Evolutionary conservation across 2,329 filamentous ascomycete genomes (phyloP).

Genomic region (Ophiostoma sp.): DNA sequence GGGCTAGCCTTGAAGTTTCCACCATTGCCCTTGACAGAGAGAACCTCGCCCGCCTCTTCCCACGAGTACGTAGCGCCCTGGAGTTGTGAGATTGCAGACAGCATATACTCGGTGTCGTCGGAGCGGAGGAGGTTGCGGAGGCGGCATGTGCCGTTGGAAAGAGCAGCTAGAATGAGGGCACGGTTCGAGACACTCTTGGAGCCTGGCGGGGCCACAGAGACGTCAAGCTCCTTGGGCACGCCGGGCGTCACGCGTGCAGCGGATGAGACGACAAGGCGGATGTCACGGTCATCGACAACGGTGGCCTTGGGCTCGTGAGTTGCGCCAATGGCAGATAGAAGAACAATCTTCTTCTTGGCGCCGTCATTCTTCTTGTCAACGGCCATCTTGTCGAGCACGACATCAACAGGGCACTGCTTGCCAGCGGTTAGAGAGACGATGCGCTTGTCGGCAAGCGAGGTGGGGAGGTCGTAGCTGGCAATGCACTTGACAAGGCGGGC

Average conservation of each 20-base stretch:
- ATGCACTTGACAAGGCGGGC: constrained; percentile 89
- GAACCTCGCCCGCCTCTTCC: constrained; percentile 88
- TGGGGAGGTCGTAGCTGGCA: constrained; percentile 85
- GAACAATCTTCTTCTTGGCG: constrained; percentile 88
- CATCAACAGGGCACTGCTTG: constrained; percentile 81
- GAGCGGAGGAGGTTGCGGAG: constrained; percentile 93
- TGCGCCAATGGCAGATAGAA: constrained; percentile 82
- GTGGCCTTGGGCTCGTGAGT: constrained; percentile 84
- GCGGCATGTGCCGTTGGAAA: constrained; percentile 77
- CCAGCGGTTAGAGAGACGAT: constrained; percentile 77
- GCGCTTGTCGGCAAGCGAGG: constrained; percentile 74
- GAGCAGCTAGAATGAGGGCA: constrained; percentile 85
- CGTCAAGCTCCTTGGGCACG: constrained; percentile 54
- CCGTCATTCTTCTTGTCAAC: constrained; percentile 99
- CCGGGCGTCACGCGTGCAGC: constrained; percentile 69
- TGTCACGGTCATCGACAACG: constrained; percentile 78
- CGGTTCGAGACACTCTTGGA: constrained; percentile 98
- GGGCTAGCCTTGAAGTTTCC: constrained; percentile 71
- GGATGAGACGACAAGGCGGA: constrained; percentile 75
- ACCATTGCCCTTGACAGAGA: constrained; percentile 87
- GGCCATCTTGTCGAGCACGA: constrained; percentile 85
- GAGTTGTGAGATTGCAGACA: constrained; percentile 80
- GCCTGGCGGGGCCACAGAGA: constrained; percentile 80
- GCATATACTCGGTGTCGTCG: constrained; percentile 95
- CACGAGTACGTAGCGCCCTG: constrained; percentile 84